Evolutionary conservation across 345 rosid genomes (phyloP).

Genomic region (Laguncularia racemosa): DNA sequence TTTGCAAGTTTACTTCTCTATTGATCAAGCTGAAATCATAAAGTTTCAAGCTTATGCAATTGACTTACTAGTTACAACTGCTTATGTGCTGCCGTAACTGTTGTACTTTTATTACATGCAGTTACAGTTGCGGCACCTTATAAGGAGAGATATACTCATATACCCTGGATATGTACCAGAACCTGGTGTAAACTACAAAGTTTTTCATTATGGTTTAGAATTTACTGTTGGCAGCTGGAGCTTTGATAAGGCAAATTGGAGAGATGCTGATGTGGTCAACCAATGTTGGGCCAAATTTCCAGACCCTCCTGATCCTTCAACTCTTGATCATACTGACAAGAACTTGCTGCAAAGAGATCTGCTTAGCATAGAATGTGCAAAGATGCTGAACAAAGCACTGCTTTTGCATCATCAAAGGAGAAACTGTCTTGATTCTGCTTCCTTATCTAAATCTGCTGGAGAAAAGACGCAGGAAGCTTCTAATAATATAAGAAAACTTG

Average conservation of each 20-base stretch:
- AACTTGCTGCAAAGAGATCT: constrained; percentile 53
- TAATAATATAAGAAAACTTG: constrained; percentile 36
- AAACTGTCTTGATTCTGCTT: constrained; percentile 52
- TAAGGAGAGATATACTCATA: constrained; percentile 63
- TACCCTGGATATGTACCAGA: constrained; percentile 94
- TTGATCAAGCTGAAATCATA: no score
- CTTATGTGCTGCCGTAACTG: neutral
- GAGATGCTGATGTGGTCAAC: constrained; percentile 67
- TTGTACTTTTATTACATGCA: constrained; percentile 28
- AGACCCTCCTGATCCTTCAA: constrained; percentile 66
- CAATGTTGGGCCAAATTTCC: constrained; percentile 90
- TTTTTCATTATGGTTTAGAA: constrained; percentile 94
- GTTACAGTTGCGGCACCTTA: constrained; percentile 71
- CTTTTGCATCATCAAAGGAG: constrained; percentile 64
- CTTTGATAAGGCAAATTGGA: constrained; percentile 94
- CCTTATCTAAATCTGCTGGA: constrained; percentile 13
- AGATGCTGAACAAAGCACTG: constrained; percentile 73
- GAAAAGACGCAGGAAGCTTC: constrained; percentile 15
- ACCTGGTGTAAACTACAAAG: constrained; percentile 63
- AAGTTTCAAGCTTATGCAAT: neutral
- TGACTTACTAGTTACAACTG: neutral
- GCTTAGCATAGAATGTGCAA: constrained; percentile 89
- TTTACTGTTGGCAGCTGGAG: constrained; percentile 90
- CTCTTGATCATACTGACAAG: constrained; percentile 44
- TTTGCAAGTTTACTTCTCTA: no score